Conservation (phyloP, 1,284 basidiomycete species). For the Pseudozyma sp. region DNA sequence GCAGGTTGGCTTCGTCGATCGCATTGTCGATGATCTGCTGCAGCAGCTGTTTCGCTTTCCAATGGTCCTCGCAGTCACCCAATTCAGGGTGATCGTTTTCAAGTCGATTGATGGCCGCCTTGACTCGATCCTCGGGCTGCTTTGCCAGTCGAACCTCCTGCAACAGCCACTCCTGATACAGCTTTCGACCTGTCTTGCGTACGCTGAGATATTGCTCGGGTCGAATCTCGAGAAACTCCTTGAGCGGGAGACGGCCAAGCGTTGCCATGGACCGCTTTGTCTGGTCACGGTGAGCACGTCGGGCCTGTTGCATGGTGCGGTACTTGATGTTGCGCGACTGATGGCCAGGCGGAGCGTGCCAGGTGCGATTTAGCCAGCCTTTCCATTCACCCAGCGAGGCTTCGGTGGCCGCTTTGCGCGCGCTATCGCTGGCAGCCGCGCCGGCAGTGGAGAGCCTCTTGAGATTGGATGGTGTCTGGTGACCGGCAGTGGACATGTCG, state of each 20-base stretch:
- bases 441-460: conserved; percentile 36
- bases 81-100: conserved; percentile 50
- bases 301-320: conserved; percentile 48
- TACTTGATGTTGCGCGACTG: conserved; percentile 44
- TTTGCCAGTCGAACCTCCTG: conserved; percentile 56
- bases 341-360: conserved; percentile 37
- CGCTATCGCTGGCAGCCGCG: conserved; percentile 18
- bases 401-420: conserved; percentile 32
- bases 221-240: conserved; percentile 55
- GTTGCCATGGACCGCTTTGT: conserved; percentile 56
- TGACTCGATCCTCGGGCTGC: conserved; percentile 52
- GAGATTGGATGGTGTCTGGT: conserved; percentile 32
- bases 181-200: conserved; percentile 50
- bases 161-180: conserved; percentile 56
- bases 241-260: conserved; percentile 52
- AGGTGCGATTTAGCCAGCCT: conserved; percentile 44
- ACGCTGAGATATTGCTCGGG: conserved; percentile 53
- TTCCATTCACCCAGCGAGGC: conserved; percentile 49
- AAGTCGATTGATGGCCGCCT: conserved; percentile 50
- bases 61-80: conserved; percentile 56
- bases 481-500: conserved; percentile 20
- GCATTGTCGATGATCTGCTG: conserved; percentile 61
- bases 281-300: conserved; percentile 41
- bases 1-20: conserved; percentile 56
- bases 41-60: conserved; percentile 54